Conservation (phyloP, 306 rosid species). For the Cucumis hystrix region DNA sequence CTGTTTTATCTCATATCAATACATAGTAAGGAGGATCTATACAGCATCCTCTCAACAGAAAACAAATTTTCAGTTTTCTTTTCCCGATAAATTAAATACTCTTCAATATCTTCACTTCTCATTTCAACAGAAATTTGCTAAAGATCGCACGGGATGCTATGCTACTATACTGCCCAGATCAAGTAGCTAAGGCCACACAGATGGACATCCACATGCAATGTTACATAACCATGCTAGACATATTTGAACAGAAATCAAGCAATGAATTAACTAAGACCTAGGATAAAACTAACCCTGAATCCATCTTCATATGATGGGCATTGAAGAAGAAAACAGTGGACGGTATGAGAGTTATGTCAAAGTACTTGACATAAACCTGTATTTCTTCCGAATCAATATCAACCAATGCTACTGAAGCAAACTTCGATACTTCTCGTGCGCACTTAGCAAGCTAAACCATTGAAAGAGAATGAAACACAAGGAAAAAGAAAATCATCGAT, state of each 20-base stretch:
- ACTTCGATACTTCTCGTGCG: conserved; percentile 70
- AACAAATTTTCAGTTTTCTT: not conserved
- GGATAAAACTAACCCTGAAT: conserved; percentile 42
- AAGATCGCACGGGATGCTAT: not conserved
- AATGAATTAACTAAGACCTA: not conserved
- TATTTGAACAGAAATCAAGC: not conserved
- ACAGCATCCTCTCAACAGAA: not conserved
- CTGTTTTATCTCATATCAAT: too few species aligned
- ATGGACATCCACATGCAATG: not conserved
- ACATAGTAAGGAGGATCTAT: too few species aligned
- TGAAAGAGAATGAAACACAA: not conserved
- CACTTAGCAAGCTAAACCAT: conserved; percentile 54
- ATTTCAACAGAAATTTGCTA: not conserved
- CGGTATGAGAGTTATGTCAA: conserved; percentile 67
- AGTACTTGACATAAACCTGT: conserved; percentile 61
- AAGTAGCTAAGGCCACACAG: not conserved
- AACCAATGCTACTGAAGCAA: conserved; percentile 60
- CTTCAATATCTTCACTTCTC: not conserved
- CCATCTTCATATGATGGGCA: conserved; percentile 98
- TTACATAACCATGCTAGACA: not conserved
- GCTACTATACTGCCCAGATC: not conserved
- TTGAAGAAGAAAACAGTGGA: conserved; percentile 84
- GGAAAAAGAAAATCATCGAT: not conserved
- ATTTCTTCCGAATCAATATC: conserved; percentile 65
- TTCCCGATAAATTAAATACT: not conserved